These are phyloP conservation scores for Ceratobasidium papillatum DNA, from an alignment of 1,284 basidiomycete genomes.

Conservation along the genomic window DNA sequence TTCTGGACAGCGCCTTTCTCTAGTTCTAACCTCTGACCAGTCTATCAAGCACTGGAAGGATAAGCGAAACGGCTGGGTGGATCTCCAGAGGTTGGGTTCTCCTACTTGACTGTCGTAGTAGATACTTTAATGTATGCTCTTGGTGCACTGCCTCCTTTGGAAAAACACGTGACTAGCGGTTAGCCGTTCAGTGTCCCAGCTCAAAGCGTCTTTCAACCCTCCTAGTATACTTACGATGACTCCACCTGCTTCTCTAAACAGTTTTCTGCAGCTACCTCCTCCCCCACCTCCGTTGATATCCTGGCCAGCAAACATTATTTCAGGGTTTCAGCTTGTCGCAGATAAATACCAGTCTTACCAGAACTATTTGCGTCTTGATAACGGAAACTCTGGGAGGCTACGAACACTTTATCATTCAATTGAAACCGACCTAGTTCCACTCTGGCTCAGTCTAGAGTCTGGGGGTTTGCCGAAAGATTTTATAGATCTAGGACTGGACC, in stretches of 20 bases:
- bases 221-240: no score
- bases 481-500: not conserved
- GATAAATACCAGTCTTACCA: not conserved
- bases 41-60: not conserved
- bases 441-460: not conserved
- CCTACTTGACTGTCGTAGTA: no score
- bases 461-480: not conserved
- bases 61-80: not conserved
- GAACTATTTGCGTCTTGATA: not conserved
- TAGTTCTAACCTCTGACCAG: not conserved
- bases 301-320: not conserved
- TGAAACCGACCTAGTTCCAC: not conserved
- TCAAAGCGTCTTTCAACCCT: no score
- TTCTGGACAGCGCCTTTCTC: not conserved
- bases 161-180: no score
- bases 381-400: not conserved
- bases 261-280: not conserved
- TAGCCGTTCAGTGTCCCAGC: no score
- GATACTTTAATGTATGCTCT: no score
- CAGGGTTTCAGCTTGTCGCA: not conserved
- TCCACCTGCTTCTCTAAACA: no score
- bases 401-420: not conserved
- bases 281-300: not conserved
- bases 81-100: not conserved
- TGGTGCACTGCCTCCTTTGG: no score